Base-by-base conservation (phyloP, 2,329 filamentous ascomycete species). In the Fusarium staphyleae region DNA sequence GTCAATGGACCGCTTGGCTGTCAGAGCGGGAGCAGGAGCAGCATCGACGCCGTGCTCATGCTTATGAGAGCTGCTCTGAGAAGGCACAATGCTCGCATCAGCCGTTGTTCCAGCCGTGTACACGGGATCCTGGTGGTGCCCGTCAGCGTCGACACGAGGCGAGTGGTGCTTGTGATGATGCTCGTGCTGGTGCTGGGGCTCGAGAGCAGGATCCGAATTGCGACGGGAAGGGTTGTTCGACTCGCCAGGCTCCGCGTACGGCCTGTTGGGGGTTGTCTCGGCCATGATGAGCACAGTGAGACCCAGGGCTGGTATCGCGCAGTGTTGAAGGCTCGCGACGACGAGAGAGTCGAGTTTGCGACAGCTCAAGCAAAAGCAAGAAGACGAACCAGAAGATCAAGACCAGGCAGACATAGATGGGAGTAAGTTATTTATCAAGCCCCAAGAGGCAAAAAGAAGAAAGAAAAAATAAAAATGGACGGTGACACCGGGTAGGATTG, bases 161-260 rank as follows among this genome's bases (percentile, higher is more conserved):
- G 72, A 72, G 65, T 80, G 78, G 63, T 79, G 71, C 19, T 71
- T 61, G 63, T 80, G 78, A 15, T 67, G 57, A 62, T 81, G 79
- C 11, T 65, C 69, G 48, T 78, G 78, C 66, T 79, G 77, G 63
- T 77, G 68, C 12, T 67, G 57, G 36, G 72, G 69, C 32, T 77
- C 70, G 43, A 67, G 63, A 36, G 65, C 65, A 16, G 65, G 65
- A 46, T 67, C 65, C 44, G 52, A 49, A 46, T 60, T 67, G 33
- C 57, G 65, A 33, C 49, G 59, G 53, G 22, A 4, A 37, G 7
- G 13, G 16, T 2, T 24, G 19, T 15, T 41, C 29, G 19, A 6
- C 34, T n/a, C 33, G 12, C 26, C 26, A 14, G 29, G 22, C 29
- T 30, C 34, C 15, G 14, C 19, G 14, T 29, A 24, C 8, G 26